Evolutionary conservation across 1,284 basidiomycete genomes (phyloP).

Genomic region (Pseudozyma thailandica): DNA sequence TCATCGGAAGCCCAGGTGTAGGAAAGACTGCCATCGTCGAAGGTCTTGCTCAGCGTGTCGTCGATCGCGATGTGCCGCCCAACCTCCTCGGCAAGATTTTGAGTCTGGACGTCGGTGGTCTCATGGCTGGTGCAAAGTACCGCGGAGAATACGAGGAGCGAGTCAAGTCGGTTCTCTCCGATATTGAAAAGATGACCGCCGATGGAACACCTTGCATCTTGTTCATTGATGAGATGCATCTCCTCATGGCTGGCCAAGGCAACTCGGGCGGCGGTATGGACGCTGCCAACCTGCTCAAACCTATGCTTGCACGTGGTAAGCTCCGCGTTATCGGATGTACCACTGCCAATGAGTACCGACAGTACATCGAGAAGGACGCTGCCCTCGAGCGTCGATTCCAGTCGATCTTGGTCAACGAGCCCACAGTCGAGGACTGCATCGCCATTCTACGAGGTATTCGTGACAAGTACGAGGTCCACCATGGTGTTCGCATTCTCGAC

Average conservation of each 20-base stretch:
- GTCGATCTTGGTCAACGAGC: slow-evolving; percentile 93
- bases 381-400: slow-evolving; percentile 91
- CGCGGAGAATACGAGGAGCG: slow-evolving; percentile 98
- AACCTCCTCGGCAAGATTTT: slow-evolving; percentile 83
- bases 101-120: slow-evolving; percentile 86
- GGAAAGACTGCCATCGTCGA: slow-evolving; percentile 82
- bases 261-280: slow-evolving; percentile 62
- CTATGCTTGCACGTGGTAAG: slow-evolving; percentile 80
- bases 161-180: slow-evolving; percentile 86
- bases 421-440: slow-evolving; percentile 88
- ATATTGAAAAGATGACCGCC: slow-evolving; percentile 90
- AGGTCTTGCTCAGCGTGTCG: slow-evolving; percentile 93
- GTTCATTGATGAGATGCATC: slow-evolving; percentile 85
- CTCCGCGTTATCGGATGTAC: slow-evolving; percentile 91
- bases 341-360: slow-evolving; percentile 90
- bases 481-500: slow-evolving; percentile 81
- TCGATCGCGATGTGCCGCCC: slow-evolving; percentile 94
- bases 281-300: slow-evolving; percentile 67
- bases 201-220: slow-evolving; percentile 87
- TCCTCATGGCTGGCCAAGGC: slow-evolving; percentile 65
- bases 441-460: slow-evolving; percentile 90
- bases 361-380: slow-evolving; percentile 88
- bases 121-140: slow-evolving; percentile 96
- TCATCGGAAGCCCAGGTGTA: slow-evolving; percentile 75
- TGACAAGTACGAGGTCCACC: slow-evolving; percentile 77